Evolutionary conservation across 306 rosid species (phyloP), one percentile per base, ranked within the genome.

Genomic region (Medicago ruthenica): DNA sequence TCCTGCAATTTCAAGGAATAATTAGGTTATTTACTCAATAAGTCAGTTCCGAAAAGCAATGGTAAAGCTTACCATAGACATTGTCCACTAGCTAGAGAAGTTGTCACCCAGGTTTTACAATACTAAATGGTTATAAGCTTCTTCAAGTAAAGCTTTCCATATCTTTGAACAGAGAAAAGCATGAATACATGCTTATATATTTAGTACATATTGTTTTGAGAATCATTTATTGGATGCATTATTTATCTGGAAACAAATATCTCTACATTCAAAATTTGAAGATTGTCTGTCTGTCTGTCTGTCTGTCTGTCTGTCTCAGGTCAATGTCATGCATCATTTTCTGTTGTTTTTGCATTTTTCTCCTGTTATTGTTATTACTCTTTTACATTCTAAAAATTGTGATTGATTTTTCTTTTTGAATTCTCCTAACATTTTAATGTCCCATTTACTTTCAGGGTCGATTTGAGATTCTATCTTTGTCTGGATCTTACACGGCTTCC

Each of bases 391-490:
- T 42, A 42, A 9, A 9, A 1, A 3, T 16, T 7, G 60, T 54
- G 9, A 18, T 18, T 54, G 60, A 54, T 54, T 17, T 54, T 8
- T 17, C 18, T 18, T 34, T 34, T 34, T 31, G 4, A 17, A 16
- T 18, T 18, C 31, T 54, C 20, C n/a, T 12, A 81, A 71, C 63
- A 37, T 78, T 71, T 67, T 53, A 34, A 44, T 76, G 47, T 70
- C 9, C 40, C 34, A 45, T 63, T 59, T 48, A 66, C 31, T 59
- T 86, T 74, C 93, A 91, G 97, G 98, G 98, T 59, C 91, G 93
- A 10, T 91, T 89, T 79, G 97, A 91, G 87, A 88, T 93, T 76
- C 71, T 93, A 67, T 86, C 90, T 44, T 79, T 91, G 76, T 80
- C 98, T 2, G 98, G 98, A 73, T 91, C 97, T 20, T 89, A 77